A percentile compares a stretch with the other conserved stretches of the same genome.
phyloP scores from a whole-genome alignment of 352 stramenopile genomes.

The Pythium myriotylum region DNA sequence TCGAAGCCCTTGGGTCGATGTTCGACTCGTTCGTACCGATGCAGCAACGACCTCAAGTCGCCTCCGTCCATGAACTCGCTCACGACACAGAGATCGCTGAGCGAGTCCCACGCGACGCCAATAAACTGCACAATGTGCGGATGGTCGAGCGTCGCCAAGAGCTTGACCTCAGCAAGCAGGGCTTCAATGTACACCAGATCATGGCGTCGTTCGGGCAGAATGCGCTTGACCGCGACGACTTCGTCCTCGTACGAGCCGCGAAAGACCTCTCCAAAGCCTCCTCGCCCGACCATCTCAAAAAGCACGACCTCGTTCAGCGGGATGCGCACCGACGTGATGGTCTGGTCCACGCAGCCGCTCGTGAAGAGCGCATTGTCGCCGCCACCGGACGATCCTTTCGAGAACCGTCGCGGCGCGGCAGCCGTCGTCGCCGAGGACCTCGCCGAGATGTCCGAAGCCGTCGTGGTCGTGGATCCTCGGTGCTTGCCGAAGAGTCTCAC shows the following conservation, averaged over 20 bases:
- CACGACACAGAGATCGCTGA: constrained; percentile 36
- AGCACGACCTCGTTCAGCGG: constrained; percentile 30
- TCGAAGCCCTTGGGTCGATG: constrained; percentile 29
- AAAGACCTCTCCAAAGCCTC: constrained; percentile 37
- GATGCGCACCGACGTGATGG: constrained; percentile 32
- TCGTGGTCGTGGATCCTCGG: constrained; percentile 12
- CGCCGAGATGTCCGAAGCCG: constrained; percentile 1
- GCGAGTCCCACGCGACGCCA: constrained; percentile 42
- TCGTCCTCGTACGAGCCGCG: constrained; percentile 27
- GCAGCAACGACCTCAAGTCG: constrained; percentile 36
- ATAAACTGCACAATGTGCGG: constrained; percentile 42
- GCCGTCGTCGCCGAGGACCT: not conserved
- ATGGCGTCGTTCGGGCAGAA: constrained; percentile 24
- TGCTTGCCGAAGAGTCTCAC: constrained; percentile 5
- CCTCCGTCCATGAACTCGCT: constrained; percentile 46
- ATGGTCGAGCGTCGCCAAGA: constrained; percentile 42
- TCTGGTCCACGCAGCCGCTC: constrained; percentile 40
- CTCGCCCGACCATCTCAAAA: constrained; percentile 25
- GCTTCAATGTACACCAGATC: constrained; percentile 20
- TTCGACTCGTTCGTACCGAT: constrained; percentile 19
- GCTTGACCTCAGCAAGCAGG: constrained; percentile 33
- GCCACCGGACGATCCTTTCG: not conserved
- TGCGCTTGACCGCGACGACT: constrained; percentile 34
- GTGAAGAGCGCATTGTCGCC: constrained; percentile 1
- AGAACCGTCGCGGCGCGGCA: not conserved